A percentile compares a stretch with the other conserved stretches of the same genome.
Evolutionary conservation across 2,329 filamentous ascomycete species (phyloP).

Genomic region (Cylindrodendrum hubeiense): DNA sequence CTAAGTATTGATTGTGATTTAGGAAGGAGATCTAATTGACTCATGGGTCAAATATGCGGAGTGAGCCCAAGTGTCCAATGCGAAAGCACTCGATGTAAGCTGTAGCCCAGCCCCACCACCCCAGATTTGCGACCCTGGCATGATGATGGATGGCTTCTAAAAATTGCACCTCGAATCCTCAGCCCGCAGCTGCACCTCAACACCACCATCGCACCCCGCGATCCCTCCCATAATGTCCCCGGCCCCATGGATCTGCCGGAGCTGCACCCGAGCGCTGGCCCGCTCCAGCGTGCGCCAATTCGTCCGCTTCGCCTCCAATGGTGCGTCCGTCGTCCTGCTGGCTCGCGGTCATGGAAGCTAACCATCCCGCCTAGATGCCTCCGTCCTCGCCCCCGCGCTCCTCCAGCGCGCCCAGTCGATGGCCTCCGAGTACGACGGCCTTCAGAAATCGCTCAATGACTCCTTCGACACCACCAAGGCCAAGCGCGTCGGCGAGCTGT

Average conservation of each 20-base stretch:
- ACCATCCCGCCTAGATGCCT: slow-evolving; percentile 23
- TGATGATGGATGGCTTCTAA: slow-evolving; percentile 30
- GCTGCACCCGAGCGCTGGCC: slow-evolving; percentile 49
- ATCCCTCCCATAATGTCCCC: slow-evolving; percentile 43
- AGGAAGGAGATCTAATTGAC: not conserved
- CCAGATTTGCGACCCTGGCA: slow-evolving; percentile 23
- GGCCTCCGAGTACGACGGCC: slow-evolving; percentile 67
- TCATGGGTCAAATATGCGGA: not conserved
- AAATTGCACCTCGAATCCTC: slow-evolving; percentile 31
- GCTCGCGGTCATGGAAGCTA: not conserved
- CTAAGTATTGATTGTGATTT: not conserved
- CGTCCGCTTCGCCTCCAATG: slow-evolving; percentile 49
- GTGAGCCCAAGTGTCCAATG: not conserved
- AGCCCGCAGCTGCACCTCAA: slow-evolving; percentile 1
- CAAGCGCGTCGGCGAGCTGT: slow-evolving; percentile 72
- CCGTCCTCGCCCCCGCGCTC: slow-evolving; percentile 64
- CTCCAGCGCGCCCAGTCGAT: slow-evolving; percentile 71
- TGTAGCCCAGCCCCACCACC: slow-evolving; percentile 16
- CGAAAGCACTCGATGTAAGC: not conserved
- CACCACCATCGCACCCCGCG: slow-evolving; percentile 2
- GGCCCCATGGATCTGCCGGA: slow-evolving; percentile 53
- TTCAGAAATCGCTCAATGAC: slow-evolving; percentile 63
- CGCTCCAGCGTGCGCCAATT: slow-evolving; percentile 42
- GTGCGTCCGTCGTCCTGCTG: slow-evolving; percentile 28
- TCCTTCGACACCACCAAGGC: slow-evolving; percentile 69